phyloP scores from a whole-genome alignment of 129 eudicot genomes.

The Flaveria linearis region DNA sequence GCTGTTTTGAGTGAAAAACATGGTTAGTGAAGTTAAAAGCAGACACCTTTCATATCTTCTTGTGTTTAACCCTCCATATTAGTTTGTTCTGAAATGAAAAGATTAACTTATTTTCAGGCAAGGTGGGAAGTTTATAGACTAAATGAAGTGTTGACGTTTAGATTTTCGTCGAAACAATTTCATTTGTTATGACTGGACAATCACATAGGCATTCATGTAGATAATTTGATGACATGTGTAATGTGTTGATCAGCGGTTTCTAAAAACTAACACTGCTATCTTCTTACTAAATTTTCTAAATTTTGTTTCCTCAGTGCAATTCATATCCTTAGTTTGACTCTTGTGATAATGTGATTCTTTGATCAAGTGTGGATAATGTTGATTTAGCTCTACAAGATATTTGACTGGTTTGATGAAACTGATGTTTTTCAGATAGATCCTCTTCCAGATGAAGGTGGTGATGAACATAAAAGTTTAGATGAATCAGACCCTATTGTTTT shows the following conservation, averaged over 20 bases:
- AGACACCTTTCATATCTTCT: neutral
- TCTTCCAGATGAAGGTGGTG: conserved; percentile 29
- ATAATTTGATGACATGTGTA: neutral
- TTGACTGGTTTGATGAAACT: conserved; percentile 14
- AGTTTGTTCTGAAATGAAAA: neutral
- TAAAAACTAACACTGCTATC: neutral
- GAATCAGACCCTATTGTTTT: conserved; percentile 49
- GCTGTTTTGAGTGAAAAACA: neutral
- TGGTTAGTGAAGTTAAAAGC: neutral
- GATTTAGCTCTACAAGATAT: conserved; percentile 2
- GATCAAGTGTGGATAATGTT: neutral
- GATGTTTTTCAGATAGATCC: conserved; percentile 47
- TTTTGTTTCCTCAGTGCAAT: neutral
- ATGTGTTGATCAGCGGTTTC: neutral
- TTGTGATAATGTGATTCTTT: neutral
- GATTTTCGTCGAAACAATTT: neutral
- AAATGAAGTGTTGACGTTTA: neutral
- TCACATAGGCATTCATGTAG: neutral
- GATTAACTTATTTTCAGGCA: no score
- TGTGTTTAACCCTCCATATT: neutral
- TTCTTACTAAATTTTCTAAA: neutral
- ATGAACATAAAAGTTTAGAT: conserved; percentile 35
- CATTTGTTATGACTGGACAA: neutral
- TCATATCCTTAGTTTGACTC: neutral
- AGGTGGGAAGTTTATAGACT: neutral